Percentiles rank a stretch among this genome's conserved stretches.
phyloP scores from a whole-genome alignment of 1,139 yeast species.

The Yamadazyma atmosphaerica region DNA sequence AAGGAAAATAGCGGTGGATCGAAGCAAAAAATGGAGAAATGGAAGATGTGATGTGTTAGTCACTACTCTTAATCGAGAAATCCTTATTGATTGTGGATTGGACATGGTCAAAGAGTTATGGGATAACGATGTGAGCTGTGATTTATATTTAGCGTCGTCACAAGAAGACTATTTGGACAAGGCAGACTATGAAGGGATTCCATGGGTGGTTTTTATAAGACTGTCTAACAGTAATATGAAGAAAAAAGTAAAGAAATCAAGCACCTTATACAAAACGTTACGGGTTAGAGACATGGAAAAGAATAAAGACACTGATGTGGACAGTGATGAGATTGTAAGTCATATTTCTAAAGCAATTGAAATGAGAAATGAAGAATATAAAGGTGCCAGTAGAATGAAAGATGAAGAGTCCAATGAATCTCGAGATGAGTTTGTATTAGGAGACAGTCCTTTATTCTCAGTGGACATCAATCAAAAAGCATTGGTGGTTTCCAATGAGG shows the following conservation, averaged over 20 bases:
- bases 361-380: conserved; percentile 19
- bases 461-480: conserved; percentile 58
- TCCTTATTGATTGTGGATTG: conserved; percentile 58
- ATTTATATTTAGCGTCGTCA: conserved; percentile 47
- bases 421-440: conserved; percentile 16
- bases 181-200: conserved; percentile 69
- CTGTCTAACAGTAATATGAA: conserved; percentile 41
- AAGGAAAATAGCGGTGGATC: conserved; percentile 25
- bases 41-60: conserved; percentile 78
- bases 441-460: conserved; percentile 30
- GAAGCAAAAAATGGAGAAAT: conserved; percentile 27
- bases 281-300: conserved; percentile 63
- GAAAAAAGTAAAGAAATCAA: conserved; percentile 33
- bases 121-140: conserved; percentile 72
- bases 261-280: conserved; percentile 61
- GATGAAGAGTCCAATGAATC: conserved; percentile 5
- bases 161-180: conserved; percentile 68
- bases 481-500: conserved; percentile 64
- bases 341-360: conserved; percentile 48
- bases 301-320: conserved; percentile 68
- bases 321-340: conserved; percentile 60
- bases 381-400: conserved; percentile 1
- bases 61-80: conserved; percentile 58
- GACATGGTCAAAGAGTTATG: conserved; percentile 66
- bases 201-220: conserved; percentile 73